phyloP scores from a whole-genome alignment of 129 eudicot genomes.

The Saussurea involucrata region DNA sequence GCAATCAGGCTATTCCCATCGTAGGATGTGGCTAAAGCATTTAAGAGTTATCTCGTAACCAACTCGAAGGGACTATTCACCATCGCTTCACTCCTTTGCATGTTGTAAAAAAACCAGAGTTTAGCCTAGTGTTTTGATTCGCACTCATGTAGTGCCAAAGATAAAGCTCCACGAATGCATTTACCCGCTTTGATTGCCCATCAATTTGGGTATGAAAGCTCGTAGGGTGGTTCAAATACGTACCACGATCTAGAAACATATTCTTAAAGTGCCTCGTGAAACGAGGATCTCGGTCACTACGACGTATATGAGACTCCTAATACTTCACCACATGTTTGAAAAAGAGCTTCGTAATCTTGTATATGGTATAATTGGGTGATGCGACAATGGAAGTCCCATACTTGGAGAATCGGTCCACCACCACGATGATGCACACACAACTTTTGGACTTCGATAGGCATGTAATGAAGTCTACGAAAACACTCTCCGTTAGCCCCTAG shows the following conservation, averaged over 20 bases:
- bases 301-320: neutral
- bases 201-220: conserved; percentile 7
- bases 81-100: conserved; percentile 1
- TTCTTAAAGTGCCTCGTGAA: neutral
- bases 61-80: conserved; percentile 1
- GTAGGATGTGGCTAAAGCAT: neutral
- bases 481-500: neutral
- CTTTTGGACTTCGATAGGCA: neutral
- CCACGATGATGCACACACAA: neutral
- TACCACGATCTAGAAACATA: no score
- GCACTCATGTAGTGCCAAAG: neutral
- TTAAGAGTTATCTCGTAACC: neutral
- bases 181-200: conserved; percentile 4
- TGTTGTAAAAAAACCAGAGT: neutral
- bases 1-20: neutral
- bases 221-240: neutral
- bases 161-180: neutral
- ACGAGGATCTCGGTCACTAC: neutral
- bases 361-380: neutral
- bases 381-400: neutral
- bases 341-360: neutral
- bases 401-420: neutral
- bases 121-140: neutral
- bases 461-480: neutral
- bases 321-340: neutral